Percentiles rank a stretch among this genome's conserved stretches.
phyloP scores from a whole-genome alignment of 768 basidiomycete genomes.

The Strobilomyces confusus region DNA sequence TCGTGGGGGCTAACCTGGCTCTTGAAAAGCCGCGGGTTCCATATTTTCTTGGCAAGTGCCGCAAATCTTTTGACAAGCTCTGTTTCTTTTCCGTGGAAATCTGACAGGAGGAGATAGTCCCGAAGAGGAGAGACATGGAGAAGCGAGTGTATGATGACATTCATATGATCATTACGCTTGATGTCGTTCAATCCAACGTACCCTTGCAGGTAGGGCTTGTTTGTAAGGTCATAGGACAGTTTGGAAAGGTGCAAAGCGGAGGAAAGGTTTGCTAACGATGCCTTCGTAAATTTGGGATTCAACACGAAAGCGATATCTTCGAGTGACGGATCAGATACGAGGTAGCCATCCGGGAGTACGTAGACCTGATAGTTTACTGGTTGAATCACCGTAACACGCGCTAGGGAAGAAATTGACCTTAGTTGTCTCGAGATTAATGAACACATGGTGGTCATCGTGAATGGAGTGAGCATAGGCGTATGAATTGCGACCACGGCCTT shows the following conservation, averaged over 20 bases:
- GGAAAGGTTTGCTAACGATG: slow-evolving; percentile 51
- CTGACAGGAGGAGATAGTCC: slow-evolving; percentile 78
- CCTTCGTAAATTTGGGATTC: slow-evolving; percentile 76
- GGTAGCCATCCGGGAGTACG: slow-evolving; percentile 95
- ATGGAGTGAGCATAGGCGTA: slow-evolving; percentile 97
- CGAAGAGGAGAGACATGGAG: slow-evolving; percentile 89
- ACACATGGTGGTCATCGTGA: slow-evolving; percentile 97
- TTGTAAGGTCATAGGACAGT: slow-evolving; percentile 80
- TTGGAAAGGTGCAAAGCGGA: slow-evolving; percentile 58
- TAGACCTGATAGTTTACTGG: slow-evolving; percentile 65
- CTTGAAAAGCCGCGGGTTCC: slow-evolving; percentile 97
- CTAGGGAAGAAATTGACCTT: slow-evolving; percentile 47
- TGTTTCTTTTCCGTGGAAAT: slow-evolving; percentile 68
- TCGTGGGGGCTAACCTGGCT: slow-evolving; percentile 99
- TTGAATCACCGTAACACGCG: slow-evolving; percentile 19
- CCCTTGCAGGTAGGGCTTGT: slow-evolving; percentile 83
- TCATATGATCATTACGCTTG: slow-evolving; percentile 96
- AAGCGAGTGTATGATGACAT: slow-evolving; percentile 91
- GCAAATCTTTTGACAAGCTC: slow-evolving; percentile 90
- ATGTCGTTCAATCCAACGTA: slow-evolving; percentile 98
- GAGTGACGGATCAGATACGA: slow-evolving; percentile 92
- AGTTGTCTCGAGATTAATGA: slow-evolving; percentile 90
- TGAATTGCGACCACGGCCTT: slow-evolving; percentile 89
- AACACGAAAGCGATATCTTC: slow-evolving; percentile 93
- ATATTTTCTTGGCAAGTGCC: slow-evolving; percentile 84